Evolutionary conservation across 1,139 yeast genomes (phyloP).

Genomic region (Debaryomyces udenii): DNA sequence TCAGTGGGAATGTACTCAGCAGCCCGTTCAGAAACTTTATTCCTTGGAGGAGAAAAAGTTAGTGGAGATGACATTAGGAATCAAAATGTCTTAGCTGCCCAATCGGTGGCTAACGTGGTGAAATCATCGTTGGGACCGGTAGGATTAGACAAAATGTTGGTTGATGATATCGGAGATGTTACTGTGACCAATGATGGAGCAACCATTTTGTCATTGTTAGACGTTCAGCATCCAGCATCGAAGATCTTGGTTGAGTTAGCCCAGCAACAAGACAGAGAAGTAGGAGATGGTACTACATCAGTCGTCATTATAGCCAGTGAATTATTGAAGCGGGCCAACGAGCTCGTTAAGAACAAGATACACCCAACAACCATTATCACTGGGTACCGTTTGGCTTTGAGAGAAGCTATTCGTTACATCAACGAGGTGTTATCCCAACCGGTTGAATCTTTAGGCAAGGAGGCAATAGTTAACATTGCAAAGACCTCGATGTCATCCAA

Average conservation of each 20-base stretch:
- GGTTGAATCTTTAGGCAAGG: constrained; percentile 83
- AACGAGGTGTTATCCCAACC: constrained; percentile 81
- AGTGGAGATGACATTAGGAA: constrained; percentile 96
- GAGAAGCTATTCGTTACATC: constrained; percentile 89
- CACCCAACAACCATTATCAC: constrained; percentile 98
- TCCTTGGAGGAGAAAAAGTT: constrained; percentile 93
- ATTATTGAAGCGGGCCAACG: constrained; percentile 89
- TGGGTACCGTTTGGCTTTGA: constrained; percentile 90
- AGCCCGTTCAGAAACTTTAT: constrained; percentile 87
- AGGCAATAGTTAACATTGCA: constrained; percentile 81
- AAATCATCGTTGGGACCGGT: constrained; percentile 98
- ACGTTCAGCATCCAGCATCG: constrained; percentile 99
- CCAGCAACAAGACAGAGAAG: constrained; percentile 98
- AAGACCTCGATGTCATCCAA: constrained; percentile 97
- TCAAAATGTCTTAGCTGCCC: constrained; percentile 95
- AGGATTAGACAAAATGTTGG: constrained; percentile 97
- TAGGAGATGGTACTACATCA: constrained; percentile 98
- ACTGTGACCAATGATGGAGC: constrained; percentile 99
- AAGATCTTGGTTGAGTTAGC: constrained; percentile 96
- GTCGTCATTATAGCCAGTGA: constrained; percentile 96
- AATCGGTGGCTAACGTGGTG: constrained; percentile 96
- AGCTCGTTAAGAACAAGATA: constrained; percentile 86
- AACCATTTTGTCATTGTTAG: constrained; percentile 84
- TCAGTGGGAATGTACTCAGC: constrained; percentile 46
- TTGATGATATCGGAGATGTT: constrained; percentile 98